These are phyloP conservation scores for Pseudomonodictys pantanalensis DNA, from an alignment of 495 filamentous ascomycete species.

Conservation along the genomic window DNA sequence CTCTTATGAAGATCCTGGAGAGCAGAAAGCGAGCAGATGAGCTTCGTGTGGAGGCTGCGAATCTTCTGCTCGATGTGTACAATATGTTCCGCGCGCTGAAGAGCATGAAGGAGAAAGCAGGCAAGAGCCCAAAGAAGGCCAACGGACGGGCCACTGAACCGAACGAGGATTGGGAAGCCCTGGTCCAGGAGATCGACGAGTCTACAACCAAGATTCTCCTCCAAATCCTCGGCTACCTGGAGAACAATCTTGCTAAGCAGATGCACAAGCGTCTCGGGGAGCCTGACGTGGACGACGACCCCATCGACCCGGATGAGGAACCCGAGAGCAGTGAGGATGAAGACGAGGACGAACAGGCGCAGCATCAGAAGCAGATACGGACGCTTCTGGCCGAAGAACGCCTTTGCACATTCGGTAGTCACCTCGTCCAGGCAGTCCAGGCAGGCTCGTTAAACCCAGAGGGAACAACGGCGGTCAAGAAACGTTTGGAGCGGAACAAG, in stretches of 20 bases:
- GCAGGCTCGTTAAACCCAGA: constrained; percentile 67
- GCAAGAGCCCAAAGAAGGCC: constrained; percentile 25
- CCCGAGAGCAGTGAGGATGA: constrained; percentile 59
- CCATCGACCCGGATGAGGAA: constrained; percentile 49
- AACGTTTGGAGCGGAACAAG: constrained; percentile 58
- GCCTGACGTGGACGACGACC: constrained; percentile 46
- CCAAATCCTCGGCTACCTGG: constrained; percentile 68
- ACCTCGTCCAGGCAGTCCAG: constrained; percentile 73
- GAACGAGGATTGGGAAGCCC: constrained; percentile 54
- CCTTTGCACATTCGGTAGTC: constrained; percentile 79
- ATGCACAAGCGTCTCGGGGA: constrained; percentile 67
- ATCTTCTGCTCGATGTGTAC: constrained; percentile 73
- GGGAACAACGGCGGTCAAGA: constrained; percentile 46
- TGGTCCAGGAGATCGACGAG: constrained; percentile 61
- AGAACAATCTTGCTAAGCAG: constrained; percentile 71
- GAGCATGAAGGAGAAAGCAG: constrained; percentile 35
- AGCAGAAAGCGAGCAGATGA: constrained; percentile 65
- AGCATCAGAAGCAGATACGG: constrained; percentile 36
- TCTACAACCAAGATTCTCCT: constrained; percentile 61
- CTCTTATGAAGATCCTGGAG: constrained; percentile 64
- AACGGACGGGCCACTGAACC: constrained; percentile 42
- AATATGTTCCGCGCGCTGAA: constrained; percentile 75
- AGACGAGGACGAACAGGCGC: constrained; percentile 51
- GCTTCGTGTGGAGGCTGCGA: constrained; percentile 70
- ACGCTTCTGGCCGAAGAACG: constrained; percentile 73